These are phyloP conservation scores for Orobanche coerulescens DNA, from an alignment of 257 asterid genomes.

Conservation along the genomic window DNA sequence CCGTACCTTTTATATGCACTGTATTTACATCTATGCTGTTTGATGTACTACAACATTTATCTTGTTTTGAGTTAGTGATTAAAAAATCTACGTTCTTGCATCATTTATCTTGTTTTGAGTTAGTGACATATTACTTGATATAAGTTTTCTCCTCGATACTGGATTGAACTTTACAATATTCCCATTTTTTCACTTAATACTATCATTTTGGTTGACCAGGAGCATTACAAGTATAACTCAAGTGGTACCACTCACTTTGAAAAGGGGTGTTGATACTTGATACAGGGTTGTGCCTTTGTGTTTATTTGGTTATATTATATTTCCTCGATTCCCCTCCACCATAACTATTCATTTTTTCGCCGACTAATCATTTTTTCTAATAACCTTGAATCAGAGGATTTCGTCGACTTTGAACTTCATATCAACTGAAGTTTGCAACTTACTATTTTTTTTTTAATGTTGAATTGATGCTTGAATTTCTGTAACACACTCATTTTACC, in stretches of 20 bases:
- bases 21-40: neutral
- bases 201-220: neutral
- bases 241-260: too few relatives aligned
- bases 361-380: too few relatives aligned
- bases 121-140: neutral
- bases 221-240: too few relatives aligned
- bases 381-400: neutral
- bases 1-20: neutral
- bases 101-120: neutral
- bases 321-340: too few relatives aligned
- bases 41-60: neutral
- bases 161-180: neutral
- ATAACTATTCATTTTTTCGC: too few relatives aligned
- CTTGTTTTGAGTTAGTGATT: too few relatives aligned
- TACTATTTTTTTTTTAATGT: neutral
- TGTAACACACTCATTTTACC: neutral
- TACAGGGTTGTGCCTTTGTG: too few relatives aligned
- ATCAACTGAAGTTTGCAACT: neutral
- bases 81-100: neutral
- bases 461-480: neutral
- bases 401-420: neutral
- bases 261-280: too few relatives aligned
- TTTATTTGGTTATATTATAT: too few relatives aligned
- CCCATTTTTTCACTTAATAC: neutral
- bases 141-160: neutral